These are phyloP conservation scores for Plasmodium chabaudi DNA, from an alignment of 169 alveolate species.

Conservation along the genomic window DNA sequence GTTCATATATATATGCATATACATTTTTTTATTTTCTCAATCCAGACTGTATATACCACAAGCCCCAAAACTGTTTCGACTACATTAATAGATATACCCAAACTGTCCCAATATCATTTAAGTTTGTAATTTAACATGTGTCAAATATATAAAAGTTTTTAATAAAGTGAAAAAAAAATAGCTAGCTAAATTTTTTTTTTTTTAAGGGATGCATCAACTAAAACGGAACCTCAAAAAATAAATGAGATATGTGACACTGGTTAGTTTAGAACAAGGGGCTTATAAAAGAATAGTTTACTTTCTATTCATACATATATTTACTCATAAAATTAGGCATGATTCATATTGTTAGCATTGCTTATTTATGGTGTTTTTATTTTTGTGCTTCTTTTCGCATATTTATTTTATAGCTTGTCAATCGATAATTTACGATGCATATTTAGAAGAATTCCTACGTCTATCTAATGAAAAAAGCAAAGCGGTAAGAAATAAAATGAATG, in stretches of 20 bases:
- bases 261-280: constrained; percentile 3
- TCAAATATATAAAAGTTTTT: not conserved
- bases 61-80: constrained; percentile 62
- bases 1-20: constrained; percentile 3
- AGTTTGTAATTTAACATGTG: constrained; percentile 8
- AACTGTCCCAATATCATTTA: constrained; percentile 53
- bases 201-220: constrained; percentile 62
- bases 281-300: not conserved
- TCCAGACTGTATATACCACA: constrained; percentile 45
- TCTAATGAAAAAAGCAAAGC: constrained; percentile 29
- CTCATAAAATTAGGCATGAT: too few species aligned
- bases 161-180: not conserved
- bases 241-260: constrained; percentile 76
- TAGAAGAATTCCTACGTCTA: constrained; percentile 27
- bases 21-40: not conserved
- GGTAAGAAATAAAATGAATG: not conserved
- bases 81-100: constrained; percentile 60
- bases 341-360: too few species aligned
- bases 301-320: not conserved
- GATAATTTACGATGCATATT: constrained; percentile 66
- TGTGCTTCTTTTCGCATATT: not conserved
- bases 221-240: constrained; percentile 73
- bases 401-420: constrained; percentile 49
- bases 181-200: constrained; percentile 3
- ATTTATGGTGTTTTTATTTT: not conserved